A percentile compares a stretch with the other conserved stretches of the same genome.
phyloP scores from a whole-genome alignment of 352 stramenopile genomes.

The Pythium guiyangense region DNA sequence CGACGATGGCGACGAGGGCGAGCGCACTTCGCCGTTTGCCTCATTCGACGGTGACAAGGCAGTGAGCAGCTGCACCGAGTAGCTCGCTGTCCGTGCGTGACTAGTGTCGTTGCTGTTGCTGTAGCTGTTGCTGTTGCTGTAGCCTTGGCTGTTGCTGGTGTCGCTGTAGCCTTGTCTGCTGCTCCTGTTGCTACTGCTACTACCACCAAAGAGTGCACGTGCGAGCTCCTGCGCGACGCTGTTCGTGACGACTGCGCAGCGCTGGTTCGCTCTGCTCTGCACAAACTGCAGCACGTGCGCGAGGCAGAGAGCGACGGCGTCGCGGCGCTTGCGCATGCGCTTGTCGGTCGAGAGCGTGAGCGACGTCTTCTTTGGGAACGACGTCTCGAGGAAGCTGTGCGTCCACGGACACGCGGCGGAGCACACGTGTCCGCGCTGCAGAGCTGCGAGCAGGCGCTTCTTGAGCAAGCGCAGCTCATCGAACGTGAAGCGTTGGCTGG shows the following conservation, averaged over 20 bases:
- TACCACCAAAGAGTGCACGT: neutral
- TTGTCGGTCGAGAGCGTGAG: neutral
- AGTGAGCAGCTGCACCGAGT: neutral
- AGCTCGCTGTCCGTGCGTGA: neutral
- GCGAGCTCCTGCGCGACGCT: slow-evolving; percentile 24
- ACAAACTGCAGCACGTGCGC: slow-evolving; percentile 17
- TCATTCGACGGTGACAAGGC: neutral
- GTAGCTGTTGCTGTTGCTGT: too few relatives aligned
- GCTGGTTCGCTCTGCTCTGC: slow-evolving; percentile 28
- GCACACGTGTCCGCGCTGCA: slow-evolving; percentile 33
- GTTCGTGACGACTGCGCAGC: slow-evolving; percentile 31
- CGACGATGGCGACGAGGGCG: neutral
- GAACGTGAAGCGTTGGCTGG: slow-evolving; percentile 7
- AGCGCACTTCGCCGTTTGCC: neutral
- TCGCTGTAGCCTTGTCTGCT: too few relatives aligned
- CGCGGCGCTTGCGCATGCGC: slow-evolving; percentile 5
- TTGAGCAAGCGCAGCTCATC: slow-evolving; percentile 28
- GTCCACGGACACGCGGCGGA: slow-evolving; percentile 39
- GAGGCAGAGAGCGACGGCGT: slow-evolving; percentile 28
- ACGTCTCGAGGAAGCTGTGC: slow-evolving; percentile 31
- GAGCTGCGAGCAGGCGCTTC: slow-evolving; percentile 26
- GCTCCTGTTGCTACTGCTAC: too few relatives aligned
- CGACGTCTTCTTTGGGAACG: slow-evolving; percentile 30
- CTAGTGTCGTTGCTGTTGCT: slow-evolving; percentile 3
- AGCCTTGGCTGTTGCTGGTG: too few relatives aligned